Evolutionary conservation across 2,329 filamentous ascomycete genomes (phyloP).

Genomic region (Chaetomium sp.): DNA sequence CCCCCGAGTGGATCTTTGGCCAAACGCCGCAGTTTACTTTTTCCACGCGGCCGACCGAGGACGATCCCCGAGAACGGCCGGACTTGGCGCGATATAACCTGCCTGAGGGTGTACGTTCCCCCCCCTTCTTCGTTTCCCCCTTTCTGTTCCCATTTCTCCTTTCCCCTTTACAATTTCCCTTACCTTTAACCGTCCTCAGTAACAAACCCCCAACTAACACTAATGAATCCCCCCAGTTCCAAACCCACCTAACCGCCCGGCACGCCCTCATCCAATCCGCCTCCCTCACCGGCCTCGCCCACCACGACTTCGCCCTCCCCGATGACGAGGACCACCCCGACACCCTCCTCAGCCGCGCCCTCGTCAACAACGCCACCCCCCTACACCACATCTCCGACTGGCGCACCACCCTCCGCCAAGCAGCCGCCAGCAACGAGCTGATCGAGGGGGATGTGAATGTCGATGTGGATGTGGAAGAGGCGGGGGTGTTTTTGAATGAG

Average conservation of each 20-base stretch:
- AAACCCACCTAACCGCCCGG: slow-evolving; percentile 32
- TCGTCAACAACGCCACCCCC: slow-evolving; percentile 21
- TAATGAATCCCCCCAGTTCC: slow-evolving; percentile 24
- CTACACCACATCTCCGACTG: slow-evolving; percentile 28
- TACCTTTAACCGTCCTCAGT: too few relatives aligned
- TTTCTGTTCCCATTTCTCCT: too few relatives aligned
- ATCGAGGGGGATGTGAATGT: slow-evolving; percentile 2
- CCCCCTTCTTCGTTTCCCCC: too few relatives aligned
- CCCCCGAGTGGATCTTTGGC: slow-evolving; percentile 68
- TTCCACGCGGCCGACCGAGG: slow-evolving; percentile 52
- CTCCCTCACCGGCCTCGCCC: slow-evolving; percentile 22
- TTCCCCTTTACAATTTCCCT: too few relatives aligned
- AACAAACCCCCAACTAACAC: too few relatives aligned
- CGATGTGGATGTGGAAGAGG: slow-evolving; percentile 7
- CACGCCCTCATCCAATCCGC: slow-evolving; percentile 34
- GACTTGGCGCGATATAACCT: slow-evolving; percentile 35
- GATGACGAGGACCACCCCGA: slow-evolving; percentile 11
- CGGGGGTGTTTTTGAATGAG: slow-evolving; percentile 28
- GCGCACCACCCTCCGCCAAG: slow-evolving; percentile 17
- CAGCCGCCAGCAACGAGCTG: too few relatives aligned
- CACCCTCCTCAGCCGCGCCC: slow-evolving; percentile 12
- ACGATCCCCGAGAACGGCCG: slow-evolving; percentile 52
- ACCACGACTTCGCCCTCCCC: not conserved
- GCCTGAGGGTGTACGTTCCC: slow-evolving; percentile 30
- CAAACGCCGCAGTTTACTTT: slow-evolving; percentile 83